Evolutionary conservation across 140 eudicot species (phyloP).

Genomic region (Anethum foeniculum): DNA sequence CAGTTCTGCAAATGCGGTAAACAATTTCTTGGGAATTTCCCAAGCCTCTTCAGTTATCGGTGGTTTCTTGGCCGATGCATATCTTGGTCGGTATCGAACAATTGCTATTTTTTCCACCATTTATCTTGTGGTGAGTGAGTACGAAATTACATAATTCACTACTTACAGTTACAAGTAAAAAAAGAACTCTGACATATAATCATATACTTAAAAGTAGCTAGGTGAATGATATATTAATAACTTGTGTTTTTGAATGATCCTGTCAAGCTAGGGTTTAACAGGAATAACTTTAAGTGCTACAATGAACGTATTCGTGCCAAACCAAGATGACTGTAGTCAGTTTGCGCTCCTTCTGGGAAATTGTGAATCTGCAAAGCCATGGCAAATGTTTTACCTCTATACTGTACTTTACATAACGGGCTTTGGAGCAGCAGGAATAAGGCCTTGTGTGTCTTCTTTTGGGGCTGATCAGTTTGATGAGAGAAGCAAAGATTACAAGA

Average conservation of each 20-base stretch:
- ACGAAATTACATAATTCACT: not conserved
- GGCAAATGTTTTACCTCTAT: conserved; percentile 81
- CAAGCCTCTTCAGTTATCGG: conserved; percentile 86
- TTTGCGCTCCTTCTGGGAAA: conserved; percentile 63
- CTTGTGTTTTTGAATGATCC: not conserved
- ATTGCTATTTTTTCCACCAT: conserved; percentile 81
- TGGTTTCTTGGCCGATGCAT: conserved; percentile 87
- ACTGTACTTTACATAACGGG: conserved; percentile 65
- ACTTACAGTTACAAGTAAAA: not conserved
- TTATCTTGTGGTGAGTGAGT: conserved; percentile 57
- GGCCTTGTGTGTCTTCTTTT: conserved; percentile 93
- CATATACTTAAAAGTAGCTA: not conserved
- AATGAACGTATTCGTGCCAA: conserved; percentile 46
- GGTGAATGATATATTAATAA: not conserved
- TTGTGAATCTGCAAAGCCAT: conserved; percentile 73
- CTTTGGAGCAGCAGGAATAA: conserved; percentile 91
- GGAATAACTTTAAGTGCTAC: conserved; percentile 75
- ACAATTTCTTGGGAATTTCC: conserved; percentile 79
- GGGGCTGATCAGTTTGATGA: conserved; percentile 97
- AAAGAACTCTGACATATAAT: not conserved
- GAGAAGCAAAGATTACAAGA: conserved; percentile 50
- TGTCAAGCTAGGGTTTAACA: conserved; percentile 60
- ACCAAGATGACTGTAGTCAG: conserved; percentile 67
- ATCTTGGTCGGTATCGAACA: conserved; percentile 94
- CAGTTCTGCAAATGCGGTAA: conserved; percentile 84